Base-by-base conservation (phyloP, 495 filamentous ascomycete genomes). In the Margaritispora aquatica region DNA sequence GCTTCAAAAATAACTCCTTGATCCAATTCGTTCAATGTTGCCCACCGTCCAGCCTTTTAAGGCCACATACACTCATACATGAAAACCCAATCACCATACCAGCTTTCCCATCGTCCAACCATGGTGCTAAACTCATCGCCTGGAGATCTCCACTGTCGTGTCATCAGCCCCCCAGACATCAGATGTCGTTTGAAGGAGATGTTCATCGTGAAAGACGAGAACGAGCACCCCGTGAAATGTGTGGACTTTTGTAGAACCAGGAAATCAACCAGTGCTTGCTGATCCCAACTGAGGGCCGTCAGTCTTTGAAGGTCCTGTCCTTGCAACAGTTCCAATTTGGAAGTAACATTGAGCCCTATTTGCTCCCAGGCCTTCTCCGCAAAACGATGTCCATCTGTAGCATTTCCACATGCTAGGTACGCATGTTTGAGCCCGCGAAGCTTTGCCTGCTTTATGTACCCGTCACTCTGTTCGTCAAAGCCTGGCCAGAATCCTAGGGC, bases 51-150 rank as follows among this genome's bases (percentile, higher is more conserved):
- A 44, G 38, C 4, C 20, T 1, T 23, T 66, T 60, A 66, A 58
- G 64, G 60, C 64, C 64, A 63, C 64, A 63, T 66, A 51, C 64
- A 66, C 26, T 66, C 64, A 29, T 63, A 61, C 64, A 66, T 66
- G 49, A 63, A 66, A 57, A 63, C 63, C 60, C 64, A 66, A 44
- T 66, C 64, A 4, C 50, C 57, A 46, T 44, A 63, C 64, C 64
- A 66, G 26, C 49, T 66, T 11, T 58, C 54, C 23, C 59, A 63
- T 52, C 64, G 24, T 26, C 64, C 64, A 29, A 66, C 50, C 34
- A 66, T 26, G 1, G 64, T 66, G 2, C 51, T 47, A 26, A 55
- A 66, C 4, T 26, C 57, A 36, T 66, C 64, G 19, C 53, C 60
- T 5, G 60, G 64, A 36, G 57, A 61, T 44, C 50, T 58, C 64